These are phyloP conservation scores for Colletotrichum gloeosporioides DNA, from an alignment of 2,329 filamentous ascomycete species.

Conservation along the genomic window DNA sequence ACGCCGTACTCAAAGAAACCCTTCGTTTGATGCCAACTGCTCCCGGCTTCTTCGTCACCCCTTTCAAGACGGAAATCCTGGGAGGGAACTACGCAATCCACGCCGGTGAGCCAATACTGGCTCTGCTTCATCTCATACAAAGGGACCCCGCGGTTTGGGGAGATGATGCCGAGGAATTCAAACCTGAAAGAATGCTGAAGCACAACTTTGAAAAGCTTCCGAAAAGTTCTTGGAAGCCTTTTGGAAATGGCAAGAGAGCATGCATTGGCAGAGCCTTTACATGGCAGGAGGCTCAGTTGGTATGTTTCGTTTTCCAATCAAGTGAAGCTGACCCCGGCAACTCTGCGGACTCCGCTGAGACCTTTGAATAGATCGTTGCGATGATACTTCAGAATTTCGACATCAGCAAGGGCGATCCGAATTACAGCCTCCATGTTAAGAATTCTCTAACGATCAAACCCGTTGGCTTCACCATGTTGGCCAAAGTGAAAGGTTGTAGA, in stretches of 20 bases:
- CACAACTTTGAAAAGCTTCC: background rate
- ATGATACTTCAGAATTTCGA: no score
- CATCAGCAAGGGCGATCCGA: no score
- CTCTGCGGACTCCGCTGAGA: no score
- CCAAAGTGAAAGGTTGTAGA: no score
- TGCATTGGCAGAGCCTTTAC: slow-evolving; percentile 60
- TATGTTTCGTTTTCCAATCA: no score
- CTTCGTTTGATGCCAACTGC: slow-evolving; percentile 29
- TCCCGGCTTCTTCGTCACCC: slow-evolving; percentile 28
- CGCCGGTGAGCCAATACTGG: slow-evolving; percentile 45
- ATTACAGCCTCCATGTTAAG: no score
- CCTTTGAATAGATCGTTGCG: no score
- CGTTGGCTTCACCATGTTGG: no score
- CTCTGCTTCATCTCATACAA: slow-evolving; percentile 53
- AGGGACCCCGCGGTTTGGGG: slow-evolving; percentile 62
- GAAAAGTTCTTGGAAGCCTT: slow-evolving; percentile 49
- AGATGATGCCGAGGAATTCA: slow-evolving; percentile 60
- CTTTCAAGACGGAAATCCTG: slow-evolving; percentile 46
- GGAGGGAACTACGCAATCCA: slow-evolving; percentile 58
- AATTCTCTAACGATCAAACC: no score
- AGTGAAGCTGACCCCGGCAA: no score
- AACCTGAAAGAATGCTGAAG: slow-evolving; percentile 63
- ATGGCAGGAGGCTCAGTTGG: slow-evolving; percentile 47
- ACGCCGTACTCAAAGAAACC: slow-evolving; percentile 45
- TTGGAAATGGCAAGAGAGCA: slow-evolving; percentile 55